These are phyloP conservation scores for Coniochaeta hoffmannii DNA, from an alignment of 2,329 filamentous ascomycete species.

Conservation along the genomic window DNA sequence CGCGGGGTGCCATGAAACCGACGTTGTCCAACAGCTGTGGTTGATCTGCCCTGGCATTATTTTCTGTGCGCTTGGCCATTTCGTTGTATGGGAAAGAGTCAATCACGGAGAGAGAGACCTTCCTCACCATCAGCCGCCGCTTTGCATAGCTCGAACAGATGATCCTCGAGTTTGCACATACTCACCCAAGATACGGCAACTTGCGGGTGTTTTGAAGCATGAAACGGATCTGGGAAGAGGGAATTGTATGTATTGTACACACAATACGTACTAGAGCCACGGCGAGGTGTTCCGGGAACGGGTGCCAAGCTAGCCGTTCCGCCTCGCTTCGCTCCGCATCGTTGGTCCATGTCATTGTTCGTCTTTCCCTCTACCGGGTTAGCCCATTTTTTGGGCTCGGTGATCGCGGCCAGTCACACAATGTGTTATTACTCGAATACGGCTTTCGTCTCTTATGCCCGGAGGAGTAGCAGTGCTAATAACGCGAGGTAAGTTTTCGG, in stretches of 20 bases:
- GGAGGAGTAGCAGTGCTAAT: background rate
- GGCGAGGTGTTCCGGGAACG: background rate
- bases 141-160: background rate
- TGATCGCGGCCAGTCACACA: background rate
- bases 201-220: background rate
- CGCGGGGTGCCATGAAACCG: background rate
- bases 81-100: background rate
- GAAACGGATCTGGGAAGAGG: background rate
- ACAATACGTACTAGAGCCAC: background rate
- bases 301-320: constrained; percentile 1
- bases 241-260: background rate
- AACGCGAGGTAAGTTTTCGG: background rate
- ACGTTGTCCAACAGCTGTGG: background rate
- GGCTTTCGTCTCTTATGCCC: background rate
- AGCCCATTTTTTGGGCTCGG: background rate
- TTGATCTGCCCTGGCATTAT: background rate
- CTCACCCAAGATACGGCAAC: background rate
- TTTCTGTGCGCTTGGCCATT: background rate
- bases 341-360: background rate
- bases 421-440: background rate
- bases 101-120: background rate
- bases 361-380: background rate
- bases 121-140: background rate
- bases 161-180: background rate
- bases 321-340: background rate